A percentile compares a stretch with the other conserved stretches of the same genome.
Evolutionary conservation across 2,329 filamentous ascomycete species (phyloP).

Genomic region (Hypoxylon sp.): DNA sequence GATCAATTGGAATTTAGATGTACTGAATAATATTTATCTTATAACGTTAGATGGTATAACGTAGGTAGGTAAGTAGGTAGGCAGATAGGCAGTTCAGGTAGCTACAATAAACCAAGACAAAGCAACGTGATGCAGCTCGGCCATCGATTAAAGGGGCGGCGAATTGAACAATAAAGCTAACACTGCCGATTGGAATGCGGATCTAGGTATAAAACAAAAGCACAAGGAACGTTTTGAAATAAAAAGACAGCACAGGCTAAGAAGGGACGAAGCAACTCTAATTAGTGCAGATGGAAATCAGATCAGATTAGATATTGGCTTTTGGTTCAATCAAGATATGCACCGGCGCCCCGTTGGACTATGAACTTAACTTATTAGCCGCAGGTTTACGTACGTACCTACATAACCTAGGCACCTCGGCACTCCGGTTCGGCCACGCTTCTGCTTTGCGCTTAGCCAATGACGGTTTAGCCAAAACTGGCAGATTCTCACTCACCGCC

Average conservation of each 20-base stretch:
- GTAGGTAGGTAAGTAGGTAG: neutral
- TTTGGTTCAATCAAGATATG: too few relatives aligned
- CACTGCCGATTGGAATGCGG: neutral
- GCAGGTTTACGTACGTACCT: too few relatives aligned
- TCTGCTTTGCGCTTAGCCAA: constrained; percentile 5
- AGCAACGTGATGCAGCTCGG: constrained; percentile 1
- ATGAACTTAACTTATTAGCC: too few relatives aligned
- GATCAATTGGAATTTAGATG: neutral
- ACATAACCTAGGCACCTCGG: too few relatives aligned
- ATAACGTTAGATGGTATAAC: too few relatives aligned
- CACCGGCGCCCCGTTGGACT: constrained; percentile 17
- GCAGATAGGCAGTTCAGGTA: neutral
- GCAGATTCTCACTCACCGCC: constrained; percentile 12
- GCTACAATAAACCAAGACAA: neutral
- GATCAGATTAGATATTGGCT: too few relatives aligned
- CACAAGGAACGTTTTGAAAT: constrained; percentile 9
- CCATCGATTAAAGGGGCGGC: constrained; percentile 14
- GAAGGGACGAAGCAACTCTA: constrained; percentile 5
- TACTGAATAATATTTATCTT: too few relatives aligned
- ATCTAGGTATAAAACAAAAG: constrained; percentile 10
- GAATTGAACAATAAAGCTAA: neutral
- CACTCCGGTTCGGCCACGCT: constrained; percentile 34
- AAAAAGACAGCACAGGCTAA: constrained; percentile 1
- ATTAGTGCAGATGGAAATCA: too few relatives aligned
- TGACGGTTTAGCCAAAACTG: constrained; percentile 16